Conservation (phyloP, 2,329 filamentous ascomycete genomes). For the Periconia sp. region DNA sequence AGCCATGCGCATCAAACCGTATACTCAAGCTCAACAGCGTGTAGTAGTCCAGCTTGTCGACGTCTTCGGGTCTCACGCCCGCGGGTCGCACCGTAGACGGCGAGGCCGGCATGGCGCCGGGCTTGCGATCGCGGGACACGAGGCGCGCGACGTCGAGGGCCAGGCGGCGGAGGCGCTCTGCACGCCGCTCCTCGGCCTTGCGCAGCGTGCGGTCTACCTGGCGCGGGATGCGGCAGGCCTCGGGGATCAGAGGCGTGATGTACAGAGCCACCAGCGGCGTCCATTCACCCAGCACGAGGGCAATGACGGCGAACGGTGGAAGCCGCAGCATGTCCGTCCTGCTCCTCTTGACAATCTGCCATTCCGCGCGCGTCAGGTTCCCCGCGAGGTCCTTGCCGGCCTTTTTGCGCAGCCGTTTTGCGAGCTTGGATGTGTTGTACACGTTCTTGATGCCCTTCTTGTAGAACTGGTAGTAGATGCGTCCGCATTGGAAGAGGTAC, state of each 20-base stretch:
- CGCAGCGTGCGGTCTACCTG: slow-evolving; percentile 66
- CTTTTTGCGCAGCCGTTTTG: slow-evolving; percentile 48
- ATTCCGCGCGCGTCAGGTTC: slow-evolving; percentile 63
- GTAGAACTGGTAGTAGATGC: slow-evolving; percentile 82
- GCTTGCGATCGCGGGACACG: slow-evolving; percentile 12
- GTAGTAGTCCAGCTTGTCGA: slow-evolving; percentile 14
- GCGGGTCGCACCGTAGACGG: background rate
- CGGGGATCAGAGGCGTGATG: slow-evolving; percentile 72
- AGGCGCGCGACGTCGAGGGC: slow-evolving; percentile 20
- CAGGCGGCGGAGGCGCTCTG: slow-evolving; percentile 17
- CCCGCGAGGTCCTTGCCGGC: slow-evolving; percentile 3
- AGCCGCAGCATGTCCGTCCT: slow-evolving; percentile 74
- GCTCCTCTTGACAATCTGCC: slow-evolving; percentile 69
- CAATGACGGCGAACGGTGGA: slow-evolving; percentile 74
- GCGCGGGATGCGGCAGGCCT: slow-evolving; percentile 77
- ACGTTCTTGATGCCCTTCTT: slow-evolving; percentile 79
- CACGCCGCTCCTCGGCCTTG: slow-evolving; percentile 50
- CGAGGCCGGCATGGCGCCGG: background rate
- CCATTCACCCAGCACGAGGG: slow-evolving; percentile 82
- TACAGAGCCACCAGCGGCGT: slow-evolving; percentile 77
- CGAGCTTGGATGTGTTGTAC: slow-evolving; percentile 62
- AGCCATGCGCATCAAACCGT: slow-evolving; percentile 24
- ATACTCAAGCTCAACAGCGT: slow-evolving; percentile 22
- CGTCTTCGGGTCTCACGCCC: slow-evolving; percentile 5
- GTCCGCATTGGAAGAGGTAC: slow-evolving; percentile 66